Conservation (phyloP, 1,284 basidiomycete genomes). For the Apiotrichum akiyoshidainum region DNA sequence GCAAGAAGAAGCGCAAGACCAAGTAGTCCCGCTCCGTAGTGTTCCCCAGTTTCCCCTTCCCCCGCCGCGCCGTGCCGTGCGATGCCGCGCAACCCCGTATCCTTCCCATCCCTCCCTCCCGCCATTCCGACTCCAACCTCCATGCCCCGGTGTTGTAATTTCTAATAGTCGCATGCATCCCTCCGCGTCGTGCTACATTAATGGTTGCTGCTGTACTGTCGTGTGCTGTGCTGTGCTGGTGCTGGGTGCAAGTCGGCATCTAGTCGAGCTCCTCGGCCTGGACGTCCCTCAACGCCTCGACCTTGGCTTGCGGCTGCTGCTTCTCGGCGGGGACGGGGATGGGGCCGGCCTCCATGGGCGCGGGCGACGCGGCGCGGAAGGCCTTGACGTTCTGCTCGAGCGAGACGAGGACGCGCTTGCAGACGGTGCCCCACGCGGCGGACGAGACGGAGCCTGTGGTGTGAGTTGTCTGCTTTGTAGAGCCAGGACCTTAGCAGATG, state of each 20-base stretch:
- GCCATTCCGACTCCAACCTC: background rate
- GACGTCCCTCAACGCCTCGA: background rate
- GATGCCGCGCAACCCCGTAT: no score
- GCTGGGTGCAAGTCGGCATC: background rate
- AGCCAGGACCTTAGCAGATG: no score
- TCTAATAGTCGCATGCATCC: background rate
- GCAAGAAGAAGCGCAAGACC: conserved; percentile 1
- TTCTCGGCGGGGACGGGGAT: background rate
- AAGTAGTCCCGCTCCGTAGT: background rate
- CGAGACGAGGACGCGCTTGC: conserved; percentile 69
- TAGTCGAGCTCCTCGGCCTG: background rate
- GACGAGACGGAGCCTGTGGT: conserved; percentile 75
- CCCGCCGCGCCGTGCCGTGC: no score
- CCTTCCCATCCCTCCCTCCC: background rate
- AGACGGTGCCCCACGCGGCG: conserved; percentile 86
- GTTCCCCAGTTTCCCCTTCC: background rate
- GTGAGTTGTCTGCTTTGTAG: no score
- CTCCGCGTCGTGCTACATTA: background rate
- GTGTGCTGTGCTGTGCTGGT: background rate
- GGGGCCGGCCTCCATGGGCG: background rate
- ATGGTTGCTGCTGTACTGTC: background rate
- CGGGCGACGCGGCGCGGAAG: conserved; percentile 8
- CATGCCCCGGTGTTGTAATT: background rate
- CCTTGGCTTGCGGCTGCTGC: background rate
- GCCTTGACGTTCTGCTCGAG: conserved; percentile 68